phyloP scores from a whole-genome alignment of 305 asterid species.

The Rubia tinctorum region DNA sequence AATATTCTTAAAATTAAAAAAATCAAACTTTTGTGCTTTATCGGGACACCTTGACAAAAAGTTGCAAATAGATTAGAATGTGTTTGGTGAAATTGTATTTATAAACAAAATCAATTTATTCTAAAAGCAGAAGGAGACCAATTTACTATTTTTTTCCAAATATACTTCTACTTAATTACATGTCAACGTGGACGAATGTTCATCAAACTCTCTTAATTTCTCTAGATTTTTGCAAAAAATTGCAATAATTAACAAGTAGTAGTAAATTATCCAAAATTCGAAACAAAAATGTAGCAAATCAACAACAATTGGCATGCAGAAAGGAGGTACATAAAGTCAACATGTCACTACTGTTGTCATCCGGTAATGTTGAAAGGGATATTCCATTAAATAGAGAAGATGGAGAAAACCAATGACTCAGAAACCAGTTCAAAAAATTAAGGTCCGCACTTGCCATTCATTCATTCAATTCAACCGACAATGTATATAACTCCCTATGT shows the following conservation, averaged over 20 bases:
- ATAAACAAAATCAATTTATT: too few species aligned
- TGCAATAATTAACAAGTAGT: neutral
- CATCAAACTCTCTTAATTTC: neutral
- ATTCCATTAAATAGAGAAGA: constrained; percentile 25
- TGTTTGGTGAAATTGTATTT: too few species aligned
- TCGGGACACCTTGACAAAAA: too few species aligned
- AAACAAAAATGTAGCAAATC: neutral
- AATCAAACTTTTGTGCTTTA: too few species aligned
- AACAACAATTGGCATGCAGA: neutral
- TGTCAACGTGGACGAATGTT: too few species aligned
- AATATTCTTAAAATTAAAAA: too few species aligned
- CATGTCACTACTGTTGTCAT: constrained; percentile 5
- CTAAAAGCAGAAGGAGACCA: too few species aligned
- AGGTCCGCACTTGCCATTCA: constrained; percentile 18
- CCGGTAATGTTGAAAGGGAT: constrained; percentile 17
- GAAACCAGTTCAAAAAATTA: neutral
- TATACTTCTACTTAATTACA: too few species aligned
- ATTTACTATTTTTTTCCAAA: too few species aligned
- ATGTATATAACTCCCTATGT: neutral
- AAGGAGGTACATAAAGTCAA: neutral
- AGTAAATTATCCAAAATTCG: neutral
- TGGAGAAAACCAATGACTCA: constrained; percentile 21
- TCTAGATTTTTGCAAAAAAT: neutral
- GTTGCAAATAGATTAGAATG: too few species aligned
- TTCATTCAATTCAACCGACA: constrained; percentile 17